Base-by-base conservation (phyloP, 768 basidiomycete genomes). In the Rhizopogon salebrosus region DNA sequence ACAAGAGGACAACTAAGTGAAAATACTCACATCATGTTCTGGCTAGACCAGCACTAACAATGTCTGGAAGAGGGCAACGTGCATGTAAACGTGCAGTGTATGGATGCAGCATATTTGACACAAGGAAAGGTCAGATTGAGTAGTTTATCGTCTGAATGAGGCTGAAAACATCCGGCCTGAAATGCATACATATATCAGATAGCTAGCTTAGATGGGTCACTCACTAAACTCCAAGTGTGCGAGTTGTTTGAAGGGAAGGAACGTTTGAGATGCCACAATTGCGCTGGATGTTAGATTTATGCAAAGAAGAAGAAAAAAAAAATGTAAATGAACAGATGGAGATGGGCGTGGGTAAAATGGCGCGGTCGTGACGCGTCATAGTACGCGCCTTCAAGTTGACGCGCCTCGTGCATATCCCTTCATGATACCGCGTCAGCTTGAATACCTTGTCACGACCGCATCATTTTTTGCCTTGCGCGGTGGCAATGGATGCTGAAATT, bases 101-200 rank as follows among this genome's bases (percentile, higher is more conserved):
- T 23, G 49, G n/a, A 41, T 43, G 45, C 52, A 51, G 26, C 5
- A 64, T 27, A 27, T 27, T 5, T 27, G 8, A 27, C 27, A 8
- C 27, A 27, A 6, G 27, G 27, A 6, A 13, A 34, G 27, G 29
- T 27, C 45, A 54, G 40, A 49, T 24, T 48, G 46, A 51, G 41
- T 23, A 50, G 37, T 29, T 36, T 49, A 53, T 55, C 40, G 43
- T 51, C 55, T 42, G 41, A 37, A 46, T 56, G 48, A 27, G 31
- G 41, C 42, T 52, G 41, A 45, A 39, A 31, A 52, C 56, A 58
- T 61, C 76, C 75, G 71, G 72, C 66, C 75, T 73, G 74, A 76
- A 70, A 71, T 75, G 74, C 73, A 75, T 74, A 75, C 70, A 53
- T 58, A 58, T 29, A 46, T 46, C 29, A 22, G 29, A 45, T 9